phyloP scores from a whole-genome alignment of 176 grass and related monocot genomes.

The Alloteropsis semialata region DNA sequence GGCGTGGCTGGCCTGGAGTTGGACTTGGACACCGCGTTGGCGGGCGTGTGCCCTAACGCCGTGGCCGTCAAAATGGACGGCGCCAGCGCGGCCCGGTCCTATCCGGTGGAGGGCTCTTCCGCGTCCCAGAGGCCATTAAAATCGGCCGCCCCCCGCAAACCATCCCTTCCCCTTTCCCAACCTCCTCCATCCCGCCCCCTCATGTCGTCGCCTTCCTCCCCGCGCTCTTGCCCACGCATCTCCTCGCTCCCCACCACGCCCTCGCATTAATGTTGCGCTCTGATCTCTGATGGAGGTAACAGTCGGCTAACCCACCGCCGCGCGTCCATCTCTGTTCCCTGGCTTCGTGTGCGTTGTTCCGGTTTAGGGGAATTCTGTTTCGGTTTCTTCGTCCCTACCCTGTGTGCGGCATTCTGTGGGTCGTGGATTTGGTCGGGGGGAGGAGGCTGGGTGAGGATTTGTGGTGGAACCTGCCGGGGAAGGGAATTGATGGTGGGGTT shows the following conservation, averaged over 20 bases:
- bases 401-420: not conserved
- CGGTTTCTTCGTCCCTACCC: not conserved
- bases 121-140: slow-evolving; percentile 40
- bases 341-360: not conserved
- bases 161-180: slow-evolving; percentile 16
- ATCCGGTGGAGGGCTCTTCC: slow-evolving; percentile 65
- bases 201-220: not conserved
- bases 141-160: slow-evolving; percentile 15
- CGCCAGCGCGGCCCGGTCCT: slow-evolving; percentile 17
- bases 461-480: slow-evolving; percentile 7
- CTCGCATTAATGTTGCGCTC: not conserved
- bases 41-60: slow-evolving; percentile 29
- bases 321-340: no score
- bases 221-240: slow-evolving; percentile 2
- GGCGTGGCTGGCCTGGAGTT: not conserved
- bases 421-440: slow-evolving; percentile 27
- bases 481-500: slow-evolving; percentile 71
- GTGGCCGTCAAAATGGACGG: slow-evolving; percentile 35
- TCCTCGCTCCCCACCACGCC: not conserved
- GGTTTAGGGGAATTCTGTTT: not conserved
- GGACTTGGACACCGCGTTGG: not conserved
- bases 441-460: slow-evolving; percentile 14
- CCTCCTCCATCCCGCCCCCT: not conserved
- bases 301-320: not conserved
- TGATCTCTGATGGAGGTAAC: slow-evolving; percentile 8